These are phyloP conservation scores for Bruguiera gymnorhiza DNA, from an alignment of 345 rosid species.

Conservation along the genomic window DNA sequence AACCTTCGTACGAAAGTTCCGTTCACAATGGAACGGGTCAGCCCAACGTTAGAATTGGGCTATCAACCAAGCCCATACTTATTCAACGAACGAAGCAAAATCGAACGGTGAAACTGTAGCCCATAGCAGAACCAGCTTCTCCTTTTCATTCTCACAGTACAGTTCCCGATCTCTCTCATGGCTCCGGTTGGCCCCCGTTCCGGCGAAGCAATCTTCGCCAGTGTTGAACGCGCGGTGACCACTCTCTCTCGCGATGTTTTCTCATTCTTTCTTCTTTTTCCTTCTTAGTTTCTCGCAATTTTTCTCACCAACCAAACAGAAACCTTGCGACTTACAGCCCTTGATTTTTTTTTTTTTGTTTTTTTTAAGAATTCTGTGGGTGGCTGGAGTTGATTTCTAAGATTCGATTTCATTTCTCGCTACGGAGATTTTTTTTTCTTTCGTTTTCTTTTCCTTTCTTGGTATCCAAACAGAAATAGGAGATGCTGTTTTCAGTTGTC, in stretches of 20 bases:
- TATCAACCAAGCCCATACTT: too few species aligned
- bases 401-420: not conserved
- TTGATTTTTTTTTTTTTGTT: too few species aligned
- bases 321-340: not conserved
- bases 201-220: constrained; percentile 92
- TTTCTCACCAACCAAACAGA: constrained; percentile 4
- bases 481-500: constrained; percentile 5
- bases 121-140: not conserved
- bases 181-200: constrained; percentile 77
- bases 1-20: too few species aligned
- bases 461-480: not conserved
- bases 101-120: too few species aligned
- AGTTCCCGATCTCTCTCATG: constrained; percentile 32
- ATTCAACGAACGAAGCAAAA: too few species aligned
- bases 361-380: not conserved
- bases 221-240: constrained; percentile 77
- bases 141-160: not conserved
- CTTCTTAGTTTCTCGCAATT: not conserved
- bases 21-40: too few species aligned
- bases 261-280: not conserved
- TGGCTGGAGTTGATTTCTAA: not conserved
- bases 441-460: constrained; percentile 2
- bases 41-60: too few species aligned
- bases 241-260: not conserved
- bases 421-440: not conserved